Conservation (phyloP, 2,329 filamentous ascomycete species). For the Pseudocercospora cruenta region DNA sequence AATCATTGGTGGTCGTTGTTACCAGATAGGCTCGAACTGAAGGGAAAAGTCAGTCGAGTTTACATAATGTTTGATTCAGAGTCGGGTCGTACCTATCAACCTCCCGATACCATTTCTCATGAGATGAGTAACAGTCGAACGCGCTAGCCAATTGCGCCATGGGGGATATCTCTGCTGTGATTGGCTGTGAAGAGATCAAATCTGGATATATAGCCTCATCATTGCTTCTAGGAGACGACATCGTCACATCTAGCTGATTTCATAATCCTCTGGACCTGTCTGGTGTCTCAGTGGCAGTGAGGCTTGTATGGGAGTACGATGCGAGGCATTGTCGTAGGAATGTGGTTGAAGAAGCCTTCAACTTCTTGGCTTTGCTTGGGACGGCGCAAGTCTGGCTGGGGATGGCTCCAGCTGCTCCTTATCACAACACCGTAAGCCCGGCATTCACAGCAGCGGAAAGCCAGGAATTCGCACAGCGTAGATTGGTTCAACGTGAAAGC, state of each 20-base stretch:
- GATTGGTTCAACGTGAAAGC: not conserved
- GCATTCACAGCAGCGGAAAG: not conserved
- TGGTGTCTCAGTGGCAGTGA: not conserved
- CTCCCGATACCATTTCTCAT: not conserved
- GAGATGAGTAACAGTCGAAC: conserved; percentile 4
- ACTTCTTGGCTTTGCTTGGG: not conserved
- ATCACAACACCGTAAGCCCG: not conserved
- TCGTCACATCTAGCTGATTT: not conserved
- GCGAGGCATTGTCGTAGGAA: not conserved
- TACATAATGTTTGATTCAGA: not conserved
- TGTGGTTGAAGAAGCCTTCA: not conserved
- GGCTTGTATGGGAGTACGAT: not conserved
- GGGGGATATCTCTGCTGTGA: not conserved
- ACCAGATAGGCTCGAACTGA: conserved; percentile 1
- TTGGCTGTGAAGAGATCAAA: not conserved
- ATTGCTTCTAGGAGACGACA: too few species aligned
- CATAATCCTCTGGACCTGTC: not conserved
- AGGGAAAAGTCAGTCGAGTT: not conserved
- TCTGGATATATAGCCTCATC: too few species aligned
- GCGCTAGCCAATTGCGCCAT: conserved; percentile 11
- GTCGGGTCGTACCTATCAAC: not conserved
- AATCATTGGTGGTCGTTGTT: not conserved
- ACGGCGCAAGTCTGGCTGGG: not conserved
- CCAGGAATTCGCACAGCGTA: not conserved
- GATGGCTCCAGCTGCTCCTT: not conserved